Percentiles rank a stretch among this genome's conserved stretches.
phyloP scores from a whole-genome alignment of 495 filamentous ascomycete genomes.

The Trichocladium uniseriatum region DNA sequence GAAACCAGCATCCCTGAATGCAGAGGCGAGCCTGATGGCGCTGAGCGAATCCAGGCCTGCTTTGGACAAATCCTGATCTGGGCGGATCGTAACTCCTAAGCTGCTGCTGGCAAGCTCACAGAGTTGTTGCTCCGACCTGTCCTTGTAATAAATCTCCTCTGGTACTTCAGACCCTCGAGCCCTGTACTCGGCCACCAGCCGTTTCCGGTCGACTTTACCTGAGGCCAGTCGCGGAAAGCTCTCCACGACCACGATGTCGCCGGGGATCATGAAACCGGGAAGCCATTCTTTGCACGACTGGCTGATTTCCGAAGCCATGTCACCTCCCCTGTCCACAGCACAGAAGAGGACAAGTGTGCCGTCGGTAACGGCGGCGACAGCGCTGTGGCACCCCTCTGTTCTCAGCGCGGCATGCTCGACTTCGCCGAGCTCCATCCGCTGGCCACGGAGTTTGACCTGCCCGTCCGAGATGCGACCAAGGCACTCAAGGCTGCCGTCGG shows the following conservation, averaged over 20 bases:
- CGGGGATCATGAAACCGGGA: constrained; percentile 68
- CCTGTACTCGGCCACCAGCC: constrained; percentile 48
- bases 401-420: constrained; percentile 60
- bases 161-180: constrained; percentile 2
- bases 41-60: constrained; percentile 63
- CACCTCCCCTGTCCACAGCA: constrained; percentile 31
- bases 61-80: constrained; percentile 37
- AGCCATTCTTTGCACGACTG: constrained; percentile 60
- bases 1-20: constrained; percentile 45
- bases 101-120: constrained; percentile 37
- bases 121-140: constrained; percentile 40
- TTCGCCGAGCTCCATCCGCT: constrained; percentile 76
- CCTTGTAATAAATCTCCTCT: constrained; percentile 13
- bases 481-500: constrained; percentile 66
- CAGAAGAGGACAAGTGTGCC: constrained; percentile 61
- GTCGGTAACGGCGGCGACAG: constrained; percentile 50
- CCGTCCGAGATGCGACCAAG: constrained; percentile 69
- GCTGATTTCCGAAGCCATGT: constrained; percentile 33
- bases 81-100: constrained; percentile 35
- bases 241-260: constrained; percentile 51
- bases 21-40: constrained; percentile 57
- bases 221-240: constrained; percentile 64
- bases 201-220: constrained; percentile 65
- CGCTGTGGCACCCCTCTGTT: constrained; percentile 42
- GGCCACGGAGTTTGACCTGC: constrained; percentile 76